These are phyloP conservation scores for Ambrosiella xylebori DNA, from an alignment of 2,329 filamentous ascomycete species.

Conservation along the genomic window DNA sequence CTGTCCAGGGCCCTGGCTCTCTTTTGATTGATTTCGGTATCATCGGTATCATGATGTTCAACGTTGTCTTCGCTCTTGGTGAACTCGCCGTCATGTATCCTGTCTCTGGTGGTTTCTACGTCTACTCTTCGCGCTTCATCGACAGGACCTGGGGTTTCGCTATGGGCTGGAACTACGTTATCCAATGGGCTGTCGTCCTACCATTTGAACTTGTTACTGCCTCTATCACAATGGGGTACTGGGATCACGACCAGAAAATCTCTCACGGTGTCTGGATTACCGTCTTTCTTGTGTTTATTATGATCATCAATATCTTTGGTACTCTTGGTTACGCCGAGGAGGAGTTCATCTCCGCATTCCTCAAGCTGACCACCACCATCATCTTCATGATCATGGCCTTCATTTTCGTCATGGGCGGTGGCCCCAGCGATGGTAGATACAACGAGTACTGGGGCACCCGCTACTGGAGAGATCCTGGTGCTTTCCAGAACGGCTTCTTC, in stretches of 20 bases:
- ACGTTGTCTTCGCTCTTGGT: constrained; percentile 42
- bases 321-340: constrained; percentile 36
- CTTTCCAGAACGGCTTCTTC: constrained; percentile 52
- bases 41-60: constrained; percentile 43
- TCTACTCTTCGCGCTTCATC: constrained; percentile 43
- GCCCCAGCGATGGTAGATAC: constrained; percentile 28
- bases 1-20: constrained; percentile 22
- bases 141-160: constrained; percentile 43
- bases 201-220: constrained; percentile 35
- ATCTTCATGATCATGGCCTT: constrained; percentile 46
- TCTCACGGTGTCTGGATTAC: constrained; percentile 35
- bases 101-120: constrained; percentile 46
- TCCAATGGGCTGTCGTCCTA: constrained; percentile 33
- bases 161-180: constrained; percentile 34
- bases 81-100: constrained; percentile 46
- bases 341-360: constrained; percentile 36
- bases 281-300: constrained; percentile 32
- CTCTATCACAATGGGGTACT: constrained; percentile 33
- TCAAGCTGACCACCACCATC: constrained; percentile 39
- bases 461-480: constrained; percentile 27
- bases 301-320: constrained; percentile 37
- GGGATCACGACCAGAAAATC: constrained; percentile 25
- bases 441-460: constrained; percentile 27
- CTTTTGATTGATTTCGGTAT: constrained; percentile 35
- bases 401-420: constrained; percentile 39